Conservation (phyloP, 140 eudicot species). For the Flaveria floridana region DNA sequence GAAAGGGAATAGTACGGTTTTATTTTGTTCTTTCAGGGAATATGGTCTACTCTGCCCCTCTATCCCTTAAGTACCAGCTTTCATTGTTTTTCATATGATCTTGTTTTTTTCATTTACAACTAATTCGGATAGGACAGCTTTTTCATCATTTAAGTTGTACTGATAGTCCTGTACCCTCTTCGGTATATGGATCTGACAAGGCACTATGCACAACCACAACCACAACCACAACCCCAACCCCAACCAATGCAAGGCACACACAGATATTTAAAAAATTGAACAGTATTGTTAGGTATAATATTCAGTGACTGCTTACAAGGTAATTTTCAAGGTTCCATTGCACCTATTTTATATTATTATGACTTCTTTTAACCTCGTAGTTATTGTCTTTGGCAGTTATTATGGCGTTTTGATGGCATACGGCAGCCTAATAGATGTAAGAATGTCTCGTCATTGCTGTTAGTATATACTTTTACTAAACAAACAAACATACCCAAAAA, state of each 20-base stretch:
- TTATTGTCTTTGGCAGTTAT: constrained; percentile 44
- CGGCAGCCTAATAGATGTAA: constrained; percentile 73
- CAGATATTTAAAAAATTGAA: neutral
- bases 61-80: neutral
- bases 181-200: too few species aligned
- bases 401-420: constrained; percentile 77
- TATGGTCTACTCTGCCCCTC: neutral
- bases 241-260: neutral
- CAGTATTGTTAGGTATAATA: constrained; percentile 8
- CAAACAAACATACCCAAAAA: too few species aligned
- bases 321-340: constrained; percentile 1
- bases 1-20: neutral
- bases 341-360: neutral
- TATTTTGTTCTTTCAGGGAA: neutral
- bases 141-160: neutral
- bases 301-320: constrained; percentile 1
- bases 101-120: neutral
- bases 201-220: neutral
- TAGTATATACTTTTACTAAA: too few species aligned
- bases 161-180: neutral
- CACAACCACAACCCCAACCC: neutral
- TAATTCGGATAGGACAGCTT: neutral
- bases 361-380: constrained; percentile 16
- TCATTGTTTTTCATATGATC: neutral
- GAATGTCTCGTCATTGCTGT: constrained; percentile 29